Base-by-base conservation (phyloP, 805 yeast genomes). In the Saccharomycopsis fodiens region DNA sequence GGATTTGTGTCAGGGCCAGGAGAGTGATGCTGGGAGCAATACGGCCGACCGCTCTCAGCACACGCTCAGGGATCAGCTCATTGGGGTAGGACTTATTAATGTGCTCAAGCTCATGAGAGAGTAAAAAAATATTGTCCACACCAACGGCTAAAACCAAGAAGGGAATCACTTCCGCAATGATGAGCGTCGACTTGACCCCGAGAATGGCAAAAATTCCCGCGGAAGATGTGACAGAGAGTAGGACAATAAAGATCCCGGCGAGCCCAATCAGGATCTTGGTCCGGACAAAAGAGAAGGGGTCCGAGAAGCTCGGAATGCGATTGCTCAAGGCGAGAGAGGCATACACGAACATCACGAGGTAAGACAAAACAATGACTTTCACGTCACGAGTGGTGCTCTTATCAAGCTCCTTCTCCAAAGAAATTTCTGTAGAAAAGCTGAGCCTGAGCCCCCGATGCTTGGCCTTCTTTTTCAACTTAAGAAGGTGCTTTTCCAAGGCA, bases 111-210 rank as follows among this genome's bases (percentile, higher is more conserved):
- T 88, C 95, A 59, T 89, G 89, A 1, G 87, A 82, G 17, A 91
- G 76, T 53, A 91, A 66, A 58, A 89, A 93, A 21, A 91, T 85
- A 60, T 91, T 91, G 64, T 91, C 98, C 22, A 91, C 87, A n/a
- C 98, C 98, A 46, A 91, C 81, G 0, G 98, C 98, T 47, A 91
- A 69, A 12, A 91, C 84, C 56, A 91, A 67, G 58, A 91, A 91
- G 7, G 97, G 97, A 29, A 91, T 91, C 4, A 91, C 98, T 60
- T 93, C 97, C 2, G 97, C 97, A 47, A 91, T 87, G 53, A 91
- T 89, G 36, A 91, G 67, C 0, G 97, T 91, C 0, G 95, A 85
- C 57, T 85, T 86, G 41, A 89, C 64, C 0, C 93, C 94, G n/a
- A 84, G 48, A 4, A 74, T 56, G 10, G 93, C 75, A 62, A 86